phyloP scores from a whole-genome alignment of 2,329 filamentous ascomycete species.

The Nigrospora osmanthi region DNA sequence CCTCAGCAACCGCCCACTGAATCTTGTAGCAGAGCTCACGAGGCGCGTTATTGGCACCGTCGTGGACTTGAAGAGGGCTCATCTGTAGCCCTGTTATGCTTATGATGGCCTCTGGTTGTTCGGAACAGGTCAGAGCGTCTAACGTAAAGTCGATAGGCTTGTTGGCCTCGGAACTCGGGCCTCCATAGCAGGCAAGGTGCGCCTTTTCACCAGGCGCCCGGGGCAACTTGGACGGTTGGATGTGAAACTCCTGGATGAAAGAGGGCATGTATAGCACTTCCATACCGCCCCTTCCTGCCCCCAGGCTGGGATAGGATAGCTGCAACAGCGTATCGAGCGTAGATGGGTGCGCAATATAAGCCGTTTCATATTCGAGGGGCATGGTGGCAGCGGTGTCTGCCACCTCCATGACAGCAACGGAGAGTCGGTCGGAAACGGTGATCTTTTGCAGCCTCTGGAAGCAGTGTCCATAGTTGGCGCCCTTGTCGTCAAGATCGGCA shows the following conservation, averaged over 20 bases:
- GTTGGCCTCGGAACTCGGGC: no score
- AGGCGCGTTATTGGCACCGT: neutral
- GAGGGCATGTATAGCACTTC: constrained; percentile 12
- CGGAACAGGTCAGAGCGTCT: no score
- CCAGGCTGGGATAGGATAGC: constrained; percentile 27
- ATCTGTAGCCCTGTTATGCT: neutral
- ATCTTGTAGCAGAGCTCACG: constrained; percentile 11
- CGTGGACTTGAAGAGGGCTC: no score
- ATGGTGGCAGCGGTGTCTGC: constrained; percentile 35
- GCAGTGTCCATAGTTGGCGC: constrained; percentile 7
- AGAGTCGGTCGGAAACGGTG: constrained; percentile 11
- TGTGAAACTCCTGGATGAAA: constrained; percentile 12
- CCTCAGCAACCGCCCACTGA: constrained; percentile 9
- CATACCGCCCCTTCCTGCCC: constrained; percentile 13
- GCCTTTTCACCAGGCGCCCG: no score
- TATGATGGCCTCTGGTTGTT: neutral
- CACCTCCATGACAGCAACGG: constrained; percentile 26
- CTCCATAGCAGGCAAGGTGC: no score
- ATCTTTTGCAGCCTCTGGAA: constrained; percentile 4
- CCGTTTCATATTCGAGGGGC: constrained; percentile 34
- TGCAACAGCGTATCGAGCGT: constrained; percentile 38
- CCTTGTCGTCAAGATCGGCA: constrained; percentile 4
- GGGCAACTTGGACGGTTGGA: neutral
- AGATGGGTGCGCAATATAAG: constrained; percentile 35
- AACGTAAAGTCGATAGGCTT: no score